Percentiles rank a stretch among this genome's conserved stretches.
Conservation (phyloP, 306 rosid genomes). For the Begonia masoniana region DNA sequence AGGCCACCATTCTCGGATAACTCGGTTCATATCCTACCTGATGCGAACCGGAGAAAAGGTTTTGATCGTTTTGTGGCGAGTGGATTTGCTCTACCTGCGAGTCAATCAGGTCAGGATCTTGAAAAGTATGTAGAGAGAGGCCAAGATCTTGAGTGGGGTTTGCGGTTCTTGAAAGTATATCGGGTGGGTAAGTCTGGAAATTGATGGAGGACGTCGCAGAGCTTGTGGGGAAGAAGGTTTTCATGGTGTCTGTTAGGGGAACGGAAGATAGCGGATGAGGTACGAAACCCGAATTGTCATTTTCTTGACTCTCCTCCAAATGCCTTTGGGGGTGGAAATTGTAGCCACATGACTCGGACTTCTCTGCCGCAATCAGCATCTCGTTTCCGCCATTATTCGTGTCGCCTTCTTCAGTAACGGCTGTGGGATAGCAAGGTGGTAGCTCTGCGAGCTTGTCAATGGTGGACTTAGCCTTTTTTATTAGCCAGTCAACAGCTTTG, state of each 20-base stretch:
- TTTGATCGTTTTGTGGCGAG: too few species aligned
- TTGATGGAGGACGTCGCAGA: conserved; percentile 37
- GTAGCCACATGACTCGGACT: conserved; percentile 59
- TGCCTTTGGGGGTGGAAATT: conserved; percentile 39
- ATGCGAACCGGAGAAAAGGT: too few species aligned
- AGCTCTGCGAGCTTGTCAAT: conserved; percentile 66
- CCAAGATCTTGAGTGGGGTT: conserved; percentile 48
- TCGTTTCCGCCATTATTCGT: conserved; percentile 11
- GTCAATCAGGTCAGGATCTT: conserved; percentile 23
- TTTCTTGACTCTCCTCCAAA: conserved; percentile 16
- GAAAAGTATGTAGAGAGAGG: conserved; percentile 62
- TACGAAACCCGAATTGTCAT: conserved; percentile 25
- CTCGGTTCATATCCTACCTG: conserved; percentile 28
- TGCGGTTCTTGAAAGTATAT: conserved; percentile 29
- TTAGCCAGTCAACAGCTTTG: conserved; percentile 90
- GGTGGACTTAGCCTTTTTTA: conserved; percentile 55
- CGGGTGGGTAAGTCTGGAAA: conserved; percentile 42
- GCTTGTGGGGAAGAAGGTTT: conserved; percentile 49
- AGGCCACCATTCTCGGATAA: conserved; percentile 34
- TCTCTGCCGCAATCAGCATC: conserved; percentile 26
- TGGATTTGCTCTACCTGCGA: conserved; percentile 10
- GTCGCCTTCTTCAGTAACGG: conserved; percentile 4
- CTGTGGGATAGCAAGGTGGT: conserved; percentile 47
- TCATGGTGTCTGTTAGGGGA: conserved; percentile 31
- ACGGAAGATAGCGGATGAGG: conserved; percentile 25